phyloP scores from a whole-genome alignment of 2,329 filamentous ascomycete genomes.

The Hypomyces perniciosus region DNA sequence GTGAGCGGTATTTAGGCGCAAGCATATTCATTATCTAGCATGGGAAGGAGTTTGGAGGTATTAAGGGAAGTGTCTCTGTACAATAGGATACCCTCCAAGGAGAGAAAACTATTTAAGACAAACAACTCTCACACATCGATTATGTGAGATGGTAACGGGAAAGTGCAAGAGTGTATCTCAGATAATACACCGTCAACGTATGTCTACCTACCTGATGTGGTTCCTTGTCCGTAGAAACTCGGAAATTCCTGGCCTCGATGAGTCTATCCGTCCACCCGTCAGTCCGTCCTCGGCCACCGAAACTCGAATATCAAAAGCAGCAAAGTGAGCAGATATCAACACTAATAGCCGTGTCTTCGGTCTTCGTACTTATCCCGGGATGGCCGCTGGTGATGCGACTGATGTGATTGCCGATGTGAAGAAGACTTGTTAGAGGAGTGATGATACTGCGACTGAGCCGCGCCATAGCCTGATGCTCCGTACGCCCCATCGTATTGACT shows the following conservation, averaged over 20 bases:
- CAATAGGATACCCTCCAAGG: too few species aligned
- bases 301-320: background rate
- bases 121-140: too few species aligned
- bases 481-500: conserved; percentile 20
- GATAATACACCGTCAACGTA: too few species aligned
- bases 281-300: background rate
- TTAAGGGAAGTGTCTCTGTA: background rate
- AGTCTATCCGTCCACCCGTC: too few species aligned
- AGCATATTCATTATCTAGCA: conserved; percentile 17
- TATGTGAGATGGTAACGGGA: too few species aligned
- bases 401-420: conserved; percentile 12
- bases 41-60: conserved; percentile 13
- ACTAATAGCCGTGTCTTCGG: conserved; percentile 30
- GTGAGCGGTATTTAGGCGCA: background rate
- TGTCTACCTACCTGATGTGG: too few species aligned
- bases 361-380: conserved; percentile 35
- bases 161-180: too few species aligned
- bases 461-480: conserved; percentile 18
- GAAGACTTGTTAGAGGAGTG: background rate
- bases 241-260: too few species aligned
- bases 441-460: conserved; percentile 20
- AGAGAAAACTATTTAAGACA: too few species aligned
- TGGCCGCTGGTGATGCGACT: conserved; percentile 21
- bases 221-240: too few species aligned
- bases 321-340: background rate